Base-by-base conservation (phyloP, 2,329 filamentous ascomycete genomes). In the Fusarium nodosum region DNA sequence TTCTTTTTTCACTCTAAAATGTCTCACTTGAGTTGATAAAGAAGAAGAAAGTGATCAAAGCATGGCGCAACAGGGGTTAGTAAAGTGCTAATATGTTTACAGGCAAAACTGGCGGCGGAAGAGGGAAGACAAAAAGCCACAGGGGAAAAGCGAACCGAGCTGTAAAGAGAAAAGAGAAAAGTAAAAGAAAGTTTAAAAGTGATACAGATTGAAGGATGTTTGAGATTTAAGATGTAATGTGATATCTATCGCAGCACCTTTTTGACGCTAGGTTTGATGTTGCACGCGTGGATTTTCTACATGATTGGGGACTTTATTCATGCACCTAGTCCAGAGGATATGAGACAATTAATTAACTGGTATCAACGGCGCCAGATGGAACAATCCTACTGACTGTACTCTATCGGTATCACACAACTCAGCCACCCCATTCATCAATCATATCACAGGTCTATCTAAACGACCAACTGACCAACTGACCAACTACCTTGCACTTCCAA, bases 161-260 rank as follows among this genome's bases (percentile, higher is more conserved):
- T 30, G 22, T 24, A n/a, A n/a, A 16, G 48, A 39, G 26, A 41
- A 55, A 44, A 57, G 61, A 36, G 24, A 13, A 42, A 36, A 22
- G 41, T 12, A 56, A 46, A 36, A 22, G 41, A 15, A 56, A 46
- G 53, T 56, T 18, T 26, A 44, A 52, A 47, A 16, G 39, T 48
- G 48, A 51, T 36, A 30, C 28, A 48, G 45, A 31, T 33, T 20
- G 30, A 34, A 5, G 15, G 34, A 30, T 55, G 52, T 53, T 24
- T 39, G 11, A 38, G 13, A 16, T 39, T 20, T 13, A 39, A 39
- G 36, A 39, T 41, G 44, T 12, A 20, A 31, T 44, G 34, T 51
- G 46, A 39, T 39, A 45, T 22, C 26, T 11, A 42, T 66, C 16
- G 26, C 22, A 60, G 34, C 44, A 64, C 53, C 22, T 36, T 51